Evolutionary conservation across 345 rosid genomes (phyloP).

Genomic region (Gossypium stocksii): DNA sequence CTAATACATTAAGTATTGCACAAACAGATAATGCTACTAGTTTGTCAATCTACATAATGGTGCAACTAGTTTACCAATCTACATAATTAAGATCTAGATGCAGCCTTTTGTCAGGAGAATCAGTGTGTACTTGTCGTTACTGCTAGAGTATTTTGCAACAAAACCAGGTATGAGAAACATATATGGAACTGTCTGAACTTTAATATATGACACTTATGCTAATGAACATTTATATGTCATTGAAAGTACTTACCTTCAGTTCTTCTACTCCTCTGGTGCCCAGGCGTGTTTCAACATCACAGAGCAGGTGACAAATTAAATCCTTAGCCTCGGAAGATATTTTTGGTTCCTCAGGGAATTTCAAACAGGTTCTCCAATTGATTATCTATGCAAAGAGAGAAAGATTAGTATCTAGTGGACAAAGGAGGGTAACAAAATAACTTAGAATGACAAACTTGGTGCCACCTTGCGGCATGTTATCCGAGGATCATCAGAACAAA

Average conservation of each 20-base stretch:
- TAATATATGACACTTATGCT: neutral
- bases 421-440: conserved; percentile 11
- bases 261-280: conserved; percentile 92
- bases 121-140: neutral
- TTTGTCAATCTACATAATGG: neutral
- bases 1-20: neutral
- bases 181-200: conserved; percentile 2
- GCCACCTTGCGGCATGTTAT: conserved; percentile 91
- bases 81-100: conserved; percentile 1
- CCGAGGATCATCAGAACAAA: conserved; percentile 95
- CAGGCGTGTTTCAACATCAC: conserved; percentile 85
- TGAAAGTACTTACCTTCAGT: conserved; percentile 49
- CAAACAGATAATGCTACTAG: conserved; percentile 2
- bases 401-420: conserved; percentile 23
- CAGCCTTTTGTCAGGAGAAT: neutral
- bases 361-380: conserved; percentile 89
- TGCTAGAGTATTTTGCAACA: conserved; percentile 3
- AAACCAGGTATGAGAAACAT: neutral
- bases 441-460: conserved; percentile 18
- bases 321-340: conserved; percentile 84
- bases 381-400: conserved; percentile 53
- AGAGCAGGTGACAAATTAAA: conserved; percentile 80
- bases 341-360: conserved; percentile 90
- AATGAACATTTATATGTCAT: neutral
- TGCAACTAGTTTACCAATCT: conserved; percentile 5